Base-by-base conservation (phyloP, 192 early-diverging fungal genomes). In the Gamsiella multidivaricata region DNA sequence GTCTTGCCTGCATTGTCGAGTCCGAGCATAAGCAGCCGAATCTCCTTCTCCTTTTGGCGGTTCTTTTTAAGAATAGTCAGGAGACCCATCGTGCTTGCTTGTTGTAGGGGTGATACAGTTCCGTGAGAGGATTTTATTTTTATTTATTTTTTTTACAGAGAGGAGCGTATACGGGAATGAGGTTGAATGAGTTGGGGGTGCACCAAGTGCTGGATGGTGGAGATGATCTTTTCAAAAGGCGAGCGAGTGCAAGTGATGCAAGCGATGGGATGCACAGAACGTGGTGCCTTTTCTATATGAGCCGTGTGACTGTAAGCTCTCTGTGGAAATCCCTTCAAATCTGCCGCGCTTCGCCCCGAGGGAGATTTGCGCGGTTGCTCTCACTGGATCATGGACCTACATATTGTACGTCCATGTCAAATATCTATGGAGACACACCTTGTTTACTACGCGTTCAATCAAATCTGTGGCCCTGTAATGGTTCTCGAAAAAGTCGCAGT, bases 1-100 rank as follows among this genome's bases (percentile, higher is more conserved):
- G 98, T 99, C 70, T 99, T 99, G 62, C 98, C 98, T 0, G 98
- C 98, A 88, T 99, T 99, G 83, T 99, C 97, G 0, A 99, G 87
- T 0, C 97, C 97, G 14, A 99, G 89, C 57, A 99, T 94, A 9
- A 98, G 82, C 42, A 99, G 83, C 17, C 98, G 92, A 64, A 97
- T 94, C 73, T 99, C 96, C 74, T 93, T 93, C 72, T 98, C 97
- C 63, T 94, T 94, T 60, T 89, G 88, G 34, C 94, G 92, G 46
- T 93, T 88, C 80, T 99, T 99, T 64, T 91, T 90, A 37, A 99
- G 84, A 67, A 99, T 96, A 43, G 97, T 96, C 37, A 97, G 82
- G 33, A 99, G 85, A 15, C 97, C 97, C 97, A 99, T 99, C 39
- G 15, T 43, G 52, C 33, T 23, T 18, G 25, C 31, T 23, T 11